phyloP scores from a whole-genome alignment of 345 rosid genomes.

The Mangifera indica region DNA sequence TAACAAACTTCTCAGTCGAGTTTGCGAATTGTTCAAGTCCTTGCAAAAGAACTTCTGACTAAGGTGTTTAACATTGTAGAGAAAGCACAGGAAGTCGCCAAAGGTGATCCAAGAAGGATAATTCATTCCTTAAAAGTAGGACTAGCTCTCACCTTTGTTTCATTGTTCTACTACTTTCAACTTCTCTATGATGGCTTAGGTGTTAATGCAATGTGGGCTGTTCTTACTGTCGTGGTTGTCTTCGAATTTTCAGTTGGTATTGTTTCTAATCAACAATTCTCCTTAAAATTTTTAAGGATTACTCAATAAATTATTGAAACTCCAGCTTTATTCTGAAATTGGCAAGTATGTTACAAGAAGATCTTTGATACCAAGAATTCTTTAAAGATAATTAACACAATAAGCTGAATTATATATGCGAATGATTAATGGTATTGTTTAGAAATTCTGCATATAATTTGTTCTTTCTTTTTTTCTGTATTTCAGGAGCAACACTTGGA shows the following conservation, averaged over 20 bases:
- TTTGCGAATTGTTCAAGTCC: not conserved
- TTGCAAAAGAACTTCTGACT: not conserved
- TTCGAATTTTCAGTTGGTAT: constrained; percentile 45
- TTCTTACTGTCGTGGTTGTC: constrained; percentile 39
- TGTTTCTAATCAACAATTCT: not conserved
- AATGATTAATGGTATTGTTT: too few relatives aligned
- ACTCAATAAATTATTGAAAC: too few relatives aligned
- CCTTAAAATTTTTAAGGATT: not conserved
- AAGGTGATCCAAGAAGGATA: constrained; percentile 46
- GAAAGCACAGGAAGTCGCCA: constrained; percentile 24
- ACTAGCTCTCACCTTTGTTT: constrained; percentile 38
- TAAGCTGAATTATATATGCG: too few relatives aligned
- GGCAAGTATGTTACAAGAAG: too few relatives aligned
- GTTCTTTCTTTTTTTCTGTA: too few relatives aligned
- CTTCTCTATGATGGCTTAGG: constrained; percentile 34
- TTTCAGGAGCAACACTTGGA: constrained; percentile 38
- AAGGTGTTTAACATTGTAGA: constrained; percentile 11
- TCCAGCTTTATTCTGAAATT: too few relatives aligned
- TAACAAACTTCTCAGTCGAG: not conserved
- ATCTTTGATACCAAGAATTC: too few relatives aligned
- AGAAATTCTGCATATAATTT: too few relatives aligned
- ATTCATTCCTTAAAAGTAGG: constrained; percentile 45
- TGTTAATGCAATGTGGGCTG: constrained; percentile 39
- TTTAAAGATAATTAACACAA: too few relatives aligned
- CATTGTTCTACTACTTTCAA: constrained; percentile 33